A percentile compares a stretch with the other conserved stretches of the same genome.
Evolutionary conservation across 805 yeast genomes (phyloP).

Genomic region (Saccharomycopsis javanensis): DNA sequence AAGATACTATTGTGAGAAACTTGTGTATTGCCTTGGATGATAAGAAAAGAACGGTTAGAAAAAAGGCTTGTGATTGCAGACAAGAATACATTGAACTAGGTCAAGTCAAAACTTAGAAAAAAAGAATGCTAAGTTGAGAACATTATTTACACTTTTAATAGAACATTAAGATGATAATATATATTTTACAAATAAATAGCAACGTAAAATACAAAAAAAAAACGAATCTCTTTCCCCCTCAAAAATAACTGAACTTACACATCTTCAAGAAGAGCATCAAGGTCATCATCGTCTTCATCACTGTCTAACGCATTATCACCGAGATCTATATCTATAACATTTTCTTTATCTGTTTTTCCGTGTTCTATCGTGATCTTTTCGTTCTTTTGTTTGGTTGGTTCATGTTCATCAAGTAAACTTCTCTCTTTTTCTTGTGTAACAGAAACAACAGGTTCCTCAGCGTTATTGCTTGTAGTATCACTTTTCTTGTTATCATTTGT

Average conservation of each 20-base stretch:
- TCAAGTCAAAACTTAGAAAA: background rate
- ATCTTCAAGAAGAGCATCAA: constrained; percentile 13
- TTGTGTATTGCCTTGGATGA: constrained; percentile 58
- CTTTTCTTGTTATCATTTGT: background rate
- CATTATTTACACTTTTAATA: no score
- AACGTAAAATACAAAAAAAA: background rate
- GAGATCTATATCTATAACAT: constrained; percentile 2
- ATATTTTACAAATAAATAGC: no score
- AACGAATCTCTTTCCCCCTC: no score
- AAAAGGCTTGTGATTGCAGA: constrained; percentile 67
- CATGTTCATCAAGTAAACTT: background rate
- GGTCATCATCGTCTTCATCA: constrained; percentile 8
- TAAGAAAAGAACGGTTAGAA: constrained; percentile 62
- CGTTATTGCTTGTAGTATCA: background rate
- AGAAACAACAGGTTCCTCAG: background rate
- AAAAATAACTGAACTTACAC: no score
- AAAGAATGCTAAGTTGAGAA: background rate
- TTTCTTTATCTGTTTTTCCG: background rate
- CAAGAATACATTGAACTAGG: constrained; percentile 55
- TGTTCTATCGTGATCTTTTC: background rate
- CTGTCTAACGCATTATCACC: background rate
- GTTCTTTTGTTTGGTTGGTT: background rate
- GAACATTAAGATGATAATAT: no score
- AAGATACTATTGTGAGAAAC: constrained; percentile 36
- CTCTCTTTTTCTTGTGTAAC: background rate